These are phyloP conservation scores for Phytopythium aichiense DNA, from an alignment of 352 stramenopile species.

Conservation along the genomic window DNA sequence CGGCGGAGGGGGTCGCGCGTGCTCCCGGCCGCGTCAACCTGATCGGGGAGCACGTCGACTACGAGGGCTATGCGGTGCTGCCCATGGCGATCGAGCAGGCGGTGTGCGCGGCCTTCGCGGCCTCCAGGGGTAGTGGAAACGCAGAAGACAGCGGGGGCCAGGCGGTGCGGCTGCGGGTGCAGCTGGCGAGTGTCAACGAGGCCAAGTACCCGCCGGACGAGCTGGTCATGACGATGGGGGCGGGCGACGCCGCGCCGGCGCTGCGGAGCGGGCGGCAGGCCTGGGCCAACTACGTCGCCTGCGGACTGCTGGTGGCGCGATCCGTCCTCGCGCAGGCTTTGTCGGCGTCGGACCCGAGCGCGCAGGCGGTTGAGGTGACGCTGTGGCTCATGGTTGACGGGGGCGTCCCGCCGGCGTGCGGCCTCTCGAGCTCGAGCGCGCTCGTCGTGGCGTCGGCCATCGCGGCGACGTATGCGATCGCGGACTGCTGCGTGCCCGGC, in stretches of 20 bases:
- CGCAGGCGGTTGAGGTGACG: not conserved
- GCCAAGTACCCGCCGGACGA: not conserved
- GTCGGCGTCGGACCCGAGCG: slow-evolving; percentile 10
- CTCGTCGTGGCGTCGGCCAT: slow-evolving; percentile 69
- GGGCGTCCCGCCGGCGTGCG: slow-evolving; percentile 57
- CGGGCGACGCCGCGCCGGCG: slow-evolving; percentile 2
- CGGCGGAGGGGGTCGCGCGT: slow-evolving; percentile 31
- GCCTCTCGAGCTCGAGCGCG: slow-evolving; percentile 77
- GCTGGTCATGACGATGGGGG: slow-evolving; percentile 5
- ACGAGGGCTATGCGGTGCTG: slow-evolving; percentile 82
- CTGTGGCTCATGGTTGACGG: slow-evolving; percentile 66
- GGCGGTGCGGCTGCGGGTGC: slow-evolving; percentile 8
- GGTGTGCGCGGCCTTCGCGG: slow-evolving; percentile 47
- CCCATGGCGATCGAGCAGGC: slow-evolving; percentile 74
- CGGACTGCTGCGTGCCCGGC: not conserved
- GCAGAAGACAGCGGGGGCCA: not conserved
- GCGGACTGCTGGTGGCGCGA: slow-evolving; percentile 23
- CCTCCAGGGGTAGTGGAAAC: not conserved
- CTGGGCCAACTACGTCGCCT: slow-evolving; percentile 41
- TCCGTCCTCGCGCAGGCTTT: slow-evolving; percentile 3
- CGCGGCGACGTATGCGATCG: slow-evolving; percentile 23
- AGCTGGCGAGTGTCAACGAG: slow-evolving; percentile 19
- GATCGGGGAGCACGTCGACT: slow-evolving; percentile 88
- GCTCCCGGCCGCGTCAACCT: slow-evolving; percentile 83
- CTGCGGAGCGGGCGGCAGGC: slow-evolving; percentile 7